Evolutionary conservation across 2,329 filamentous ascomycete genomes (phyloP).

Genomic region (Botryotinia convoluta): DNA sequence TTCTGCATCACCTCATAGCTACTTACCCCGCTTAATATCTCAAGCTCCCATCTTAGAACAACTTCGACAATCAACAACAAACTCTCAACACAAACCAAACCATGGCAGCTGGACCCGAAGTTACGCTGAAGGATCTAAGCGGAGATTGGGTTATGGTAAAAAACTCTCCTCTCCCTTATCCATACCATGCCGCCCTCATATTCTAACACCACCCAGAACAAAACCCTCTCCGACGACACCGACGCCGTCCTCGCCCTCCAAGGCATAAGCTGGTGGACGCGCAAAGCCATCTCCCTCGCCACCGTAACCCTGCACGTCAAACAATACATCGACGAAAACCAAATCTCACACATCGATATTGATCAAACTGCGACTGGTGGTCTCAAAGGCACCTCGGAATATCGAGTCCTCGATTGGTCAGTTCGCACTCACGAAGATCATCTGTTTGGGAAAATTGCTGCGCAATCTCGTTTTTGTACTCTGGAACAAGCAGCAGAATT

Average conservation of each 20-base stretch:
- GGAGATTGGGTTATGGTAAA: slow-evolving; percentile 54
- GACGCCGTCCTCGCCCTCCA: slow-evolving; percentile 59
- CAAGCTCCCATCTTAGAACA: background rate
- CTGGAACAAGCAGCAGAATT: slow-evolving; percentile 37
- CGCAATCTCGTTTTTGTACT: slow-evolving; percentile 17
- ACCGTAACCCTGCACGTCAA: slow-evolving; percentile 50
- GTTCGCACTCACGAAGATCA: slow-evolving; percentile 55
- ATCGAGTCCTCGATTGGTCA: slow-evolving; percentile 54
- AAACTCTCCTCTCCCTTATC: background rate
- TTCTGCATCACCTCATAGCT: background rate
- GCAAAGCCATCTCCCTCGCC: slow-evolving; percentile 58
- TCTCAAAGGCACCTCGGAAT: slow-evolving; percentile 57
- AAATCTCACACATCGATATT: slow-evolving; percentile 52
- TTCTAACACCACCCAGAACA: slow-evolving; percentile 48
- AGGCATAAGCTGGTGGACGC: slow-evolving; percentile 56
- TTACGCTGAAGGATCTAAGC: slow-evolving; percentile 51
- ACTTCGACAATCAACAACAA: background rate
- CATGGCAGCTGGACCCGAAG: slow-evolving; percentile 55
- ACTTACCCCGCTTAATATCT: background rate
- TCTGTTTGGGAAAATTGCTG: slow-evolving; percentile 57
- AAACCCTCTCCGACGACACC: slow-evolving; percentile 55
- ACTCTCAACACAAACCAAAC: background rate
- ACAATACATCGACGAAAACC: slow-evolving; percentile 44
- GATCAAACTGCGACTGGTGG: slow-evolving; percentile 62
- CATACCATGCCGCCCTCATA: background rate